Evolutionary conservation across 2,329 filamentous ascomycete genomes (phyloP).

Genomic region (Claviceps arundinis): DNA sequence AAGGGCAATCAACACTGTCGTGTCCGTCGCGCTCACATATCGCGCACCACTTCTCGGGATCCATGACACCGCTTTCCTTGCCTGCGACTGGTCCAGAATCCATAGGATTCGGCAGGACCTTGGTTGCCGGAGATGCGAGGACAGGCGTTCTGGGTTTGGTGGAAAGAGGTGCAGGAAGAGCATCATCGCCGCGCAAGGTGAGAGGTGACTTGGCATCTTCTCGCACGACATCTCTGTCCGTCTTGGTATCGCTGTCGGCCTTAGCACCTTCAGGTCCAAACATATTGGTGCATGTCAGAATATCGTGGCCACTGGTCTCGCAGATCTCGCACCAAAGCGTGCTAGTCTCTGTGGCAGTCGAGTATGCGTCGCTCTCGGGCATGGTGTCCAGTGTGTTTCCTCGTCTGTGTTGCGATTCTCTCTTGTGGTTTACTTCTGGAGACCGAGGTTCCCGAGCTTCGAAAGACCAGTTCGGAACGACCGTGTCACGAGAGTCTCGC

Average conservation of each 20-base stretch:
- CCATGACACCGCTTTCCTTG: conserved; percentile 64
- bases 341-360: conserved; percentile 58
- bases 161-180: conserved; percentile 41
- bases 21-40: conserved; percentile 93
- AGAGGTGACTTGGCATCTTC: conserved; percentile 27
- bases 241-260: conserved; percentile 17
- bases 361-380: conserved; percentile 57
- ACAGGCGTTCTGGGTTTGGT: conserved; percentile 30
- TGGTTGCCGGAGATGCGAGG: conserved; percentile 25
- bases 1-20: conserved; percentile 87
- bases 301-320: conserved; percentile 83
- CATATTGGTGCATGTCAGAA: conserved; percentile 88
- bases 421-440: conserved; percentile 34
- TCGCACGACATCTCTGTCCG: conserved; percentile 21
- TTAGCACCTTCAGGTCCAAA: conserved; percentile 40
- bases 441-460: conserved; percentile 32
- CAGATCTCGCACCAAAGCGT: conserved; percentile 90
- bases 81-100: conserved; percentile 59
- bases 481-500: conserved; percentile 53
- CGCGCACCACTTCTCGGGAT: conserved; percentile 90
- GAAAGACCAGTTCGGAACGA: conserved; percentile 41
- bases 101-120: conserved; percentile 46
- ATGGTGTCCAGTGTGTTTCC: conserved; percentile 50
- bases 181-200: conserved; percentile 27
- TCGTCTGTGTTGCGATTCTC: conserved; percentile 13